Evolutionary conservation across 2,329 filamentous ascomycete genomes (phyloP), one percentile per base, ranked within the genome.

Genomic region (Calonectria pteridis): DNA sequence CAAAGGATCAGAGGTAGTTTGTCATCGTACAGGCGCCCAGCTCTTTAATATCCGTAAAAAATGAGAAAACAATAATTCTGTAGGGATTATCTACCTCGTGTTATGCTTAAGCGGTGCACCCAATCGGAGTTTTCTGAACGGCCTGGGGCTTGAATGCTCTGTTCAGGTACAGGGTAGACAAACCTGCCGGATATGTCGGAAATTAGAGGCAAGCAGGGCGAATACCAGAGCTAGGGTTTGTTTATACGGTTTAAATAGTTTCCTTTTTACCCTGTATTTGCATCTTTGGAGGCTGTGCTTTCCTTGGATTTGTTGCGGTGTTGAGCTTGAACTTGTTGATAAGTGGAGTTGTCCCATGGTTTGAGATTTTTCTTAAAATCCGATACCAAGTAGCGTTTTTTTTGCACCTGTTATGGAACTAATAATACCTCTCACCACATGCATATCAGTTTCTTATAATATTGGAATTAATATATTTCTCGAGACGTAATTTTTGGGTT

Each of bases 321-420:
- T 46, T 5, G n/a, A 4, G 2, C 13, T 46, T 46, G 2, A 4
- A 13, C 43, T 46, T 23, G 43, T 23, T 46, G 10, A 1, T 20
- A 3, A 23, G 43, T n/a, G 11, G n/a, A 2, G 2, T 23, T 46
- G 3, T 20, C 18, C 2, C 2, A 23, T 5, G 9, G 7, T 0
- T 46, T 23, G 9, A 10, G 11, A 6, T 23, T 2, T 4, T 46
- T 13, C n/a, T 23, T 4, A 4, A 46, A 46, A 23, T 13, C 40
- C 6, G 6, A 9, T 43, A 3, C 6, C 37, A 20, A 6, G 5
- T 6, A 14, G 16, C 37, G 16, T 40, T 40, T 9, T 40, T 9
- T n/a, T 20, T 43, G 40, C 40, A 20, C 7, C 40, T 20, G 4
- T 20, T 18, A n/a, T 10, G 16, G 9, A n/a, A n/a, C 18, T 18